A percentile compares a stretch with the other conserved stretches of the same genome.
These are phyloP conservation scores for Sporisorium scitamineum DNA, from an alignment of 1,284 basidiomycete species.

Conservation along the genomic window DNA sequence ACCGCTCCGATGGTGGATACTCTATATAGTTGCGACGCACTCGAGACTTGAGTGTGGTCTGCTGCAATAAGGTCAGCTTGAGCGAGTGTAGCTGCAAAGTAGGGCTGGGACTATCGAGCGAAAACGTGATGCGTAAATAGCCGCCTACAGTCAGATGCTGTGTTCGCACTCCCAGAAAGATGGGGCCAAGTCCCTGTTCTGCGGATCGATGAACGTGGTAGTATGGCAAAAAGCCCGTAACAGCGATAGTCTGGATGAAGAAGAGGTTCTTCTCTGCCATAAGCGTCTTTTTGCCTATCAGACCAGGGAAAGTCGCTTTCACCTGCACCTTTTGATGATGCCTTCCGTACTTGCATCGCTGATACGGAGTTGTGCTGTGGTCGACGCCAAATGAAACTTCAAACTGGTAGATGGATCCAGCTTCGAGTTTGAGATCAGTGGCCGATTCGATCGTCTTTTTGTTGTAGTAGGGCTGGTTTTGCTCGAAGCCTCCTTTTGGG, in stretches of 20 bases:
- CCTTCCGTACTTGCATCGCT: conserved; percentile 49
- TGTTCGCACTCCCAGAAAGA: conserved; percentile 41
- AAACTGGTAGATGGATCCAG: conserved; percentile 49
- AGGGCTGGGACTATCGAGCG: conserved; percentile 39
- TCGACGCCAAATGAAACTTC: conserved; percentile 48
- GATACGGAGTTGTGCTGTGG: conserved; percentile 51
- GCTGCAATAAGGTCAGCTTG: conserved; percentile 45
- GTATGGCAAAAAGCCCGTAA: conserved; percentile 38
- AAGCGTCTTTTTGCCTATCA: conserved; percentile 48
- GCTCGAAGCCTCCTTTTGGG: conserved; percentile 51
- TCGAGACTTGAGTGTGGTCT: conserved; percentile 49
- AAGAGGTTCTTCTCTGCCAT: conserved; percentile 50
- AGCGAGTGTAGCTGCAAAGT: conserved; percentile 44
- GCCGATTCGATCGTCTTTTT: conserved; percentile 47
- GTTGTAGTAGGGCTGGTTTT: conserved; percentile 52
- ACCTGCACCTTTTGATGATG: conserved; percentile 51
- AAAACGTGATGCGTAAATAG: conserved; percentile 47
- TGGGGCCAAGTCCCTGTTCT: conserved; percentile 44
- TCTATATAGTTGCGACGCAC: conserved; percentile 42
- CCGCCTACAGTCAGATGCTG: conserved; percentile 57
- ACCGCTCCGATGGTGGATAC: conserved; percentile 38
- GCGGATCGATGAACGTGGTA: conserved; percentile 47
- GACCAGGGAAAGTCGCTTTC: conserved; percentile 51
- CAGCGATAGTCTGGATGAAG: conserved; percentile 39
- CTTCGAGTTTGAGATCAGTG: conserved; percentile 39